Base-by-base conservation (phyloP, 148 eudicot genomes). In the Camellia granthamiana region DNA sequence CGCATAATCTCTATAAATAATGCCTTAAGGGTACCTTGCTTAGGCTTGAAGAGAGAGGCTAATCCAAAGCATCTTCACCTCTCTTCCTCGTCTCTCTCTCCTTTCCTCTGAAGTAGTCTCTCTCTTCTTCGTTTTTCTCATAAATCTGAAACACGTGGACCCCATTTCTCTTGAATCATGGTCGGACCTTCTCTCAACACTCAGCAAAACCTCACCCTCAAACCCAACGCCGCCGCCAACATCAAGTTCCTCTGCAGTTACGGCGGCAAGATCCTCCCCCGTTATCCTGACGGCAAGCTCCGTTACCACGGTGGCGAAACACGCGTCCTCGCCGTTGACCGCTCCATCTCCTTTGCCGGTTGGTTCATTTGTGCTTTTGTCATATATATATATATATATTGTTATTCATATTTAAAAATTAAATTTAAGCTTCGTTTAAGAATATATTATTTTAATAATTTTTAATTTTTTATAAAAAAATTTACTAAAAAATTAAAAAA, bases 251-350 rank as follows among this genome's bases (percentile, higher is more conserved):
- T 95, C 16, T 93, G 93, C 49, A 93, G 97, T 83, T 93, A 95
- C 77, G 96, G 94, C 79, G 97, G 98, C 78, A 92, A 86, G 69
- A 95, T 95, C 66, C 83, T 90, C 77, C 98, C 97, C 16, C 97
- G 97, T 78, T 74, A 78, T 59, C 82, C 96, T 16, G 96, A 95
- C 62, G 96, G 90, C 73, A 90, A 91, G 71, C 98, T 95, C 85
- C 98, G 97, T 69, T 95, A 93, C 81, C 83, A 84, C 68, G 98
- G 97, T 60, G 98, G 98, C 38, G 89, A 88, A 52, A 95, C 96
- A 42, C 90, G 98, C 10, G 92, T 95, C 62, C 93, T 95, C 73
- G 73, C 97, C 74, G 90, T 95, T 16, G 55, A 84, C 10, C 88
- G 90, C 75, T 86, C 90, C 85, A 72, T 90, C 79, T 81, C 94